These are phyloP conservation scores for Leccinum solheimii DNA, from an alignment of 1,284 basidiomycete genomes.

Conservation along the genomic window DNA sequence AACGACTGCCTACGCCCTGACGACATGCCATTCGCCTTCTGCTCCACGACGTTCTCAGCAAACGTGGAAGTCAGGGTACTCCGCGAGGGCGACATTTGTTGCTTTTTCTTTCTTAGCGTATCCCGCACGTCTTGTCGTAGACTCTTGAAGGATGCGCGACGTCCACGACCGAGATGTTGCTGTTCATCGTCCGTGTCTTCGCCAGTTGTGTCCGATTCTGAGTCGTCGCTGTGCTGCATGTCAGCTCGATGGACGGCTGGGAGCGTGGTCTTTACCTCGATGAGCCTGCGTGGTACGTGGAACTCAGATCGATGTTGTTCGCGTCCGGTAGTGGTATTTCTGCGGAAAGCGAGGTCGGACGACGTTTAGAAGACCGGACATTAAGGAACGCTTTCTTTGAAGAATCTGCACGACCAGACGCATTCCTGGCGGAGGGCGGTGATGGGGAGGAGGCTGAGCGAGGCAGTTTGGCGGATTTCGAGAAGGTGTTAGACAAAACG, in stretches of 20 bases:
- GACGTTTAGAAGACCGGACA: constrained; percentile 39
- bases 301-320: constrained; percentile 64
- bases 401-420: constrained; percentile 44
- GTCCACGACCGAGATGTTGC: constrained; percentile 27
- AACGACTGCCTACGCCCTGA: constrained; percentile 22
- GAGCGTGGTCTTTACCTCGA: background rate
- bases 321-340: constrained; percentile 29
- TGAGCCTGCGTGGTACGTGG: constrained; percentile 83
- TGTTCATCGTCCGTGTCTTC: constrained; percentile 36
- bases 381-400: constrained; percentile 40
- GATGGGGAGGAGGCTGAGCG: constrained; percentile 77
- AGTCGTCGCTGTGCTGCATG: constrained; percentile 28
- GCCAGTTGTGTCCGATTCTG: constrained; percentile 31
- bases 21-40: constrained; percentile 16
- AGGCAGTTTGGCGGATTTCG: constrained; percentile 56
- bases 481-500: background rate
- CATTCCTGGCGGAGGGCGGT: constrained; percentile 53
- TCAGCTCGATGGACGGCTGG: background rate
- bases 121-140: constrained; percentile 27
- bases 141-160: constrained; percentile 28
- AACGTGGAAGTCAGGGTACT: constrained; percentile 22
- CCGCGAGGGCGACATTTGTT: constrained; percentile 24
- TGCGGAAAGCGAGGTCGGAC: constrained; percentile 30
- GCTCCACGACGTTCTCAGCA: constrained; percentile 23
- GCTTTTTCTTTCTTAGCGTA: constrained; percentile 32